Evolutionary conservation across 805 yeast species (phyloP), one percentile per base, ranked within the genome.

Genomic region (Clavispora fructus): DNA sequence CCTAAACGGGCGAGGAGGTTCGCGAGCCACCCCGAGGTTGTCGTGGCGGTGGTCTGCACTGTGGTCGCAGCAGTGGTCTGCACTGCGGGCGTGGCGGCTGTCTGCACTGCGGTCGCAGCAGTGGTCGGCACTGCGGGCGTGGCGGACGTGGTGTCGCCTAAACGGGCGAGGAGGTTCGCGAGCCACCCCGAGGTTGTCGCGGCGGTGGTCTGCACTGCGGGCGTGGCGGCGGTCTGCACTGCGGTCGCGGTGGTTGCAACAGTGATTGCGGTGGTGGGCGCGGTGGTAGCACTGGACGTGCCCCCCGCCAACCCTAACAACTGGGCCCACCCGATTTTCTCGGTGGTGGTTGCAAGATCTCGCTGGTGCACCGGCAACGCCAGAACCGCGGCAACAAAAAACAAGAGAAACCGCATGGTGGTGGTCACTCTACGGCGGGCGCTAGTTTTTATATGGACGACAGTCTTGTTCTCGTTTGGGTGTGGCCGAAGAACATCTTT

Each of bases 321-420:
- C 38, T 43, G 45, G 23, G 51, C 53, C 53, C 51, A 50, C 32
- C 53, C 53, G 12, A 49, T 27, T 14, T 40, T 42, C 17, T 43
- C 41, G 6, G 50, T 49, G 23, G 50, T 51, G 38, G 49, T 47
- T 32, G 37, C 37, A 33, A 33, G 17, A 11, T 33, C 37, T 9
- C 37, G 37, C 37, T 33, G 37, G 11, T 33, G 37, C 37, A 33
- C 37, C 37, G 37, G 37, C 37, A 33, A 16, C 25, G 37, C 37
- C 37, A 33, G 37, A 2, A 17, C 37, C 25, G 13, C 37, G 17
- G 37, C 37, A 33, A 17, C 37, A 14, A 33, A 33, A 16, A 33
- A 10, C 25, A 33, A 33, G 7, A 33, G 37, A 33, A 17, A 10
- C 37, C 37, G 37, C 37, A 33, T 33, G 37, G 23, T 33, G 16